Evolutionary conservation across 495 filamentous ascomycete species (phyloP).

Genomic region (Aspergillus affinis): DNA sequence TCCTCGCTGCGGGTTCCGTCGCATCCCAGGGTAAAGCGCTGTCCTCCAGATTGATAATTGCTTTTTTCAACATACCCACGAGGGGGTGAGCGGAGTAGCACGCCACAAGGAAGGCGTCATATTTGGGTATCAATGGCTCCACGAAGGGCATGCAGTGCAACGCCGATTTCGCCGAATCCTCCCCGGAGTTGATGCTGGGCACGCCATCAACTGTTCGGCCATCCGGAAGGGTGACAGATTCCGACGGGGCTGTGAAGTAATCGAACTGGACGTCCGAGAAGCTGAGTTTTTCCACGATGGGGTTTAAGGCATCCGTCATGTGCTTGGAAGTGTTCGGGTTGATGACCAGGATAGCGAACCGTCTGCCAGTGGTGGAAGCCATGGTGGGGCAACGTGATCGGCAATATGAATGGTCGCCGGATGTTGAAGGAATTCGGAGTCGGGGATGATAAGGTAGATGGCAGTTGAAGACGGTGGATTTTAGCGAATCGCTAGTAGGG

Average conservation of each 20-base stretch:
- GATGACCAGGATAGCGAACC: constrained; percentile 67
- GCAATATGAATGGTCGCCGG: neutral
- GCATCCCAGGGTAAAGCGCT: constrained; percentile 8
- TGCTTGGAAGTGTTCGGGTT: constrained; percentile 84
- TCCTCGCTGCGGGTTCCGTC: constrained; percentile 15
- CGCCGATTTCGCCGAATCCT: constrained; percentile 53
- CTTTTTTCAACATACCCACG: constrained; percentile 56
- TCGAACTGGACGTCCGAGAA: constrained; percentile 49
- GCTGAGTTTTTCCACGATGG: constrained; percentile 55
- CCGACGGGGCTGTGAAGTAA: constrained; percentile 56
- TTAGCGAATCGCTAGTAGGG: neutral
- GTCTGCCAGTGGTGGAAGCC: constrained; percentile 16
- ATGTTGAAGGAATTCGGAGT: neutral
- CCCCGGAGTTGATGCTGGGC: constrained; percentile 48
- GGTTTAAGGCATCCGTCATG: constrained; percentile 77
- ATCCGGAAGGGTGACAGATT: constrained; percentile 28
- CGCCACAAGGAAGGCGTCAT: constrained; percentile 79
- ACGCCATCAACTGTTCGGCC: constrained; percentile 32
- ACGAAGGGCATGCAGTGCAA: constrained; percentile 58
- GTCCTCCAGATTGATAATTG: constrained; percentile 30
- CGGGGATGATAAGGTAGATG: constrained; percentile 4
- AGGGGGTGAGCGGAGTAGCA: constrained; percentile 91
- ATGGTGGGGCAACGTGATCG: constrained; percentile 14
- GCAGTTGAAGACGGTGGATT: neutral
- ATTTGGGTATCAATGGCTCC: constrained; percentile 45